These are phyloP conservation scores for Pichia sp. DNA, from an alignment of 1,139 yeast genomes.

Conservation along the genomic window DNA sequence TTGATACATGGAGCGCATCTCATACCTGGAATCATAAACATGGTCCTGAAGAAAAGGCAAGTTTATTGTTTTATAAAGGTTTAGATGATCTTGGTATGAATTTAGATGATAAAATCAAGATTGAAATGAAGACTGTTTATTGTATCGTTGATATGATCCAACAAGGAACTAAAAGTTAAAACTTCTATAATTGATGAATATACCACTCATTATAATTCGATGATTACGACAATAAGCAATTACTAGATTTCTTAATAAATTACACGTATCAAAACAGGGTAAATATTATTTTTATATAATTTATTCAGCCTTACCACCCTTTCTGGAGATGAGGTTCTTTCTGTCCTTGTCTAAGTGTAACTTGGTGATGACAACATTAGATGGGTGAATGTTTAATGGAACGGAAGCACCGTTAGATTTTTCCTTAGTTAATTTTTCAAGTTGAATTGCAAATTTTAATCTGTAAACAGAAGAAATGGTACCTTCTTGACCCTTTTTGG, in stretches of 20 bases:
- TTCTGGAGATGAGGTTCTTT: conserved; percentile 92
- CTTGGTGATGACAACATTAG: conserved; percentile 98
- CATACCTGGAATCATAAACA: conserved; percentile 51
- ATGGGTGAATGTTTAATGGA: conserved; percentile 97
- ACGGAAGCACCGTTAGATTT: conserved; percentile 98
- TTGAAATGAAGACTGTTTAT: conserved; percentile 36
- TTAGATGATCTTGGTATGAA: conserved; percentile 20
- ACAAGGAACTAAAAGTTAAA: neutral
- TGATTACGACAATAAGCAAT: neutral
- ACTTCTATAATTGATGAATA: neutral
- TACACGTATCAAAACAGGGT: neutral
- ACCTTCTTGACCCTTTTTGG: conserved; percentile 99
- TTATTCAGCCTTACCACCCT: conserved; percentile 79
- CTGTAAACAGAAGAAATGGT: conserved; percentile 97
- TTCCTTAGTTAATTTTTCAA: conserved; percentile 96
- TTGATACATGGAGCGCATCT: conserved; percentile 64
- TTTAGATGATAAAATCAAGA: conserved; percentile 7
- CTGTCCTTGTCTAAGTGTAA: conserved; percentile 98
- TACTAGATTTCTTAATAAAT: conserved; percentile 1
- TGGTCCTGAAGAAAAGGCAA: conserved; percentile 22
- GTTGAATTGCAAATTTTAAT: conserved; percentile 93
- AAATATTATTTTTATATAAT: conserved; percentile 13
- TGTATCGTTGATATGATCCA: neutral
- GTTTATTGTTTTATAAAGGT: conserved; percentile 24
- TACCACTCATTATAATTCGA: neutral